phyloP scores from a whole-genome alignment of 2,329 filamentous ascomycete genomes.

The Pezicula neosporulosa region DNA sequence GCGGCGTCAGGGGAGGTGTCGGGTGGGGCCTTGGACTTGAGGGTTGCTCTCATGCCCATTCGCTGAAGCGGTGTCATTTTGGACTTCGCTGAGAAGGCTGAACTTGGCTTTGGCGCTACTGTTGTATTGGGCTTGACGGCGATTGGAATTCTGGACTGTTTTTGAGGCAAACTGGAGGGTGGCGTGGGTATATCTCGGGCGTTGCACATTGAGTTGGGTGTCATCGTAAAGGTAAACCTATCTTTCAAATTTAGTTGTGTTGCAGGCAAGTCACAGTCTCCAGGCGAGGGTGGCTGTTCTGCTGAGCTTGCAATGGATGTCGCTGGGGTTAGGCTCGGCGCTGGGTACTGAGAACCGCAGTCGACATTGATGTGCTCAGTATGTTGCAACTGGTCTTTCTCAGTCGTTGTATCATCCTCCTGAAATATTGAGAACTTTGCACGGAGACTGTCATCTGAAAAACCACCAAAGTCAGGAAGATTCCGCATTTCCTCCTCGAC shows the following conservation, averaged over 20 bases:
- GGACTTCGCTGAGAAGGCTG: slow-evolving; percentile 1
- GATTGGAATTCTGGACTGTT: slow-evolving; percentile 24
- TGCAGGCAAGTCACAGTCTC: not conserved
- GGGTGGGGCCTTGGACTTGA: slow-evolving; percentile 17
- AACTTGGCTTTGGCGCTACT: slow-evolving; percentile 6
- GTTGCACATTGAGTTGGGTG: slow-evolving; percentile 11
- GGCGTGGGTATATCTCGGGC: slow-evolving; percentile 14
- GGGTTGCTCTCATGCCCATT: slow-evolving; percentile 22
- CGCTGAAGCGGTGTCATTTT: slow-evolving; percentile 27
- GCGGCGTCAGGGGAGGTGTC: slow-evolving; percentile 24
- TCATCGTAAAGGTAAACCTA: slow-evolving; percentile 16
- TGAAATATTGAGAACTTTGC: not conserved
- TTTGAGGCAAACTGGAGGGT: slow-evolving; percentile 11
- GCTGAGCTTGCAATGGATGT: slow-evolving; percentile 17
- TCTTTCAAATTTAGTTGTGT: slow-evolving; percentile 11
- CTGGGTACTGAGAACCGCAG: slow-evolving; percentile 13
- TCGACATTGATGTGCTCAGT: not conserved
- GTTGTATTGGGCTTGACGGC: slow-evolving; percentile 16
- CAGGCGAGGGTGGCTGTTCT: slow-evolving; percentile 20
- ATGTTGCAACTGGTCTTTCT: not conserved
- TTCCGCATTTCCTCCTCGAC: slow-evolving; percentile 45
- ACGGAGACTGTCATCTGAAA: slow-evolving; percentile 6
- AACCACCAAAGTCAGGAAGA: slow-evolving; percentile 33
- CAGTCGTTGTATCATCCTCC: not conserved
- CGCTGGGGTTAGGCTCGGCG: slow-evolving; percentile 17